Percentiles rank a stretch among this genome's conserved stretches.
Conservation (phyloP, 495 filamentous ascomycete genomes). For the Aspergillus carlsbadensis region DNA sequence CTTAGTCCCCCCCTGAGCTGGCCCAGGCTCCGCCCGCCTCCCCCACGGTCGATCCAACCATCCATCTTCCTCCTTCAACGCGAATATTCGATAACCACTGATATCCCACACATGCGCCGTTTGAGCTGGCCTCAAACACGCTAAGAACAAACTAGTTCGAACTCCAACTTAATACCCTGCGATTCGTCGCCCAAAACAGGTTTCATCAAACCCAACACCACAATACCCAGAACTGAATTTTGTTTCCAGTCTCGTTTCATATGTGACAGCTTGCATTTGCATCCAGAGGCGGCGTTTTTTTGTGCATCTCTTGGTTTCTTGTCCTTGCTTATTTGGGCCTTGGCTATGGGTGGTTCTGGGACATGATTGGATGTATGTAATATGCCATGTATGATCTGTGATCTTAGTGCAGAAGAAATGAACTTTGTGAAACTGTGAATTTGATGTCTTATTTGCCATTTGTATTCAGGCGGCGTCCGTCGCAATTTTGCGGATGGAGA, state of each 20-base stretch:
- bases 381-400: conserved; percentile 4
- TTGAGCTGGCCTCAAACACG: conserved; percentile 14
- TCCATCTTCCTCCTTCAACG: neutral
- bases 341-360: neutral
- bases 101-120: neutral
- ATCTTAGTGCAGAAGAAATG: neutral
- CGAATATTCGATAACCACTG: too few relatives aligned
- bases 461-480: too few relatives aligned
- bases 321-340: neutral
- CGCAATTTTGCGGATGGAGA: too few relatives aligned
- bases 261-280: conserved; percentile 8
- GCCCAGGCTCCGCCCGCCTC: neutral
- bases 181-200: conserved; percentile 4
- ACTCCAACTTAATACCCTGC: conserved; percentile 12
- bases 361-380: conserved; percentile 8
- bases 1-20: conserved; percentile 20
- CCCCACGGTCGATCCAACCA: neutral
- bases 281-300: conserved; percentile 4
- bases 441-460: neutral
- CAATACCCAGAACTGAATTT: conserved; percentile 8
- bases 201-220: neutral
- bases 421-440: neutral
- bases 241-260: neutral
- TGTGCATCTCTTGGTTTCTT: neutral
- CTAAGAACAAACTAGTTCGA: conserved; percentile 5